Percentiles rank a stretch among this genome's conserved stretches.
phyloP scores from a whole-genome alignment of 2,329 filamentous ascomycete genomes.

The Achaetomium macrosporum region DNA sequence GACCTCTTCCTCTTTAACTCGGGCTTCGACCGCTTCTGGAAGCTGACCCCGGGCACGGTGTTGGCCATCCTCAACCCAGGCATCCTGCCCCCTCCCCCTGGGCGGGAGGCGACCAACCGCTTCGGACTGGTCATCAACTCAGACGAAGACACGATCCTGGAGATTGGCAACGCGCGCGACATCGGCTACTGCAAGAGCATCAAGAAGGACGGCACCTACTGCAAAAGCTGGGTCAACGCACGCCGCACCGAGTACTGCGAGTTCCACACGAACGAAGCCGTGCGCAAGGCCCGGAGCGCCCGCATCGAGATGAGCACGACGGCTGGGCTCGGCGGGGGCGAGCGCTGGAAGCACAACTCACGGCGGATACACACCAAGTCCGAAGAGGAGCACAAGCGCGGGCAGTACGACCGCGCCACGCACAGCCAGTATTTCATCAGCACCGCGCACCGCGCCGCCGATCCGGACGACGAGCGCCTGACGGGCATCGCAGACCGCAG shows the following conservation, averaged over 20 bases:
- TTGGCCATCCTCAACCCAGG: constrained; percentile 87
- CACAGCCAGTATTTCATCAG: constrained; percentile 52
- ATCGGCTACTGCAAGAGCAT: constrained; percentile 81
- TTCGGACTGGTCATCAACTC: constrained; percentile 84
- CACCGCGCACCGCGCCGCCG: constrained; percentile 23
- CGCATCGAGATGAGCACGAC: constrained; percentile 77
- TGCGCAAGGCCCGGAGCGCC: constrained; percentile 59
- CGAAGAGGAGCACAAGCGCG: constrained; percentile 38
- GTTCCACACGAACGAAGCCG: constrained; percentile 78
- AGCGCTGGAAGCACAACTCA: constrained; percentile 6
- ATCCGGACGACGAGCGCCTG: constrained; percentile 52
- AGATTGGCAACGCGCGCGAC: constrained; percentile 79
- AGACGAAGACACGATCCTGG: constrained; percentile 81
- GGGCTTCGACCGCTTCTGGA: constrained; percentile 90
- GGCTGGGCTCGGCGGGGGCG: constrained; percentile 39
- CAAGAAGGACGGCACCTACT: constrained; percentile 77
- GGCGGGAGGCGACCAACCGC: constrained; percentile 68
- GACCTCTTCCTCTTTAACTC: constrained; percentile 89
- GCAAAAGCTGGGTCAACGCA: constrained; percentile 79
- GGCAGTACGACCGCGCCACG: constrained; percentile 53
- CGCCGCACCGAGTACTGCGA: constrained; percentile 88
- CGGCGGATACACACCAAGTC: constrained; percentile 18
- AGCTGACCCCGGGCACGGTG: constrained; percentile 83
- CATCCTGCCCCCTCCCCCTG: constrained; percentile 79
- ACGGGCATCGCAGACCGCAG: constrained; percentile 50